Percentiles rank a stretch among this genome's conserved stretches.
Conservation (phyloP, 345 rosid species). For the Eucalyptus melliodora region DNA sequence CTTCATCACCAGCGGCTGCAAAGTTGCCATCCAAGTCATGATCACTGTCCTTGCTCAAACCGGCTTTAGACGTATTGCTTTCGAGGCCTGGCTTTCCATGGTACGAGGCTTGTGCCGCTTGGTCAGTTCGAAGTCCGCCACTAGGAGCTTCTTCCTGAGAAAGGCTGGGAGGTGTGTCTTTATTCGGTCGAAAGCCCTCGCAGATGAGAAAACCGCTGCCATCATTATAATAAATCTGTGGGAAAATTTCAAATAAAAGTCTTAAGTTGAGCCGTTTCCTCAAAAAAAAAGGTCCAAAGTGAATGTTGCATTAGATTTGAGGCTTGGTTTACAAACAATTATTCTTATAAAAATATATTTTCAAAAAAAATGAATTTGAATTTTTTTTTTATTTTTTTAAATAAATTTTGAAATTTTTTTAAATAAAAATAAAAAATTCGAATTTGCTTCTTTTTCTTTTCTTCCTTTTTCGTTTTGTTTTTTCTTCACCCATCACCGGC, state of each 20-base stretch:
- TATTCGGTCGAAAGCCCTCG: constrained; percentile 6
- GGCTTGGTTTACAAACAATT: too few species aligned
- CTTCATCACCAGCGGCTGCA: constrained; percentile 9
- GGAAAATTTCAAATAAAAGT: too few species aligned
- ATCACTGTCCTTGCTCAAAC: constrained; percentile 6
- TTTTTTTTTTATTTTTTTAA: too few species aligned
- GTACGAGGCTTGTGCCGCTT: constrained; percentile 1
- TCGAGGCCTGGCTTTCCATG: constrained; percentile 16
- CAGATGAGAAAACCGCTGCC: constrained; percentile 11
- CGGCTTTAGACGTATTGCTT: constrained; percentile 12
- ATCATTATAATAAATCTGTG: constrained; percentile 25
- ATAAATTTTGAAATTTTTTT: too few species aligned
- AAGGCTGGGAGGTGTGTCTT: constrained; percentile 25
- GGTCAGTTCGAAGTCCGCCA: constrained; percentile 7
- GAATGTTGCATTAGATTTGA: too few species aligned
- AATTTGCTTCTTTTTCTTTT: too few species aligned
- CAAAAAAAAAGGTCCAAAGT: rapidly evolving
- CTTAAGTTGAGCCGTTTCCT: rapidly evolving
- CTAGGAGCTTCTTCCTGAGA: constrained; percentile 16
- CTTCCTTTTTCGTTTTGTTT: too few species aligned
- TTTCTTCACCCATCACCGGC: too few species aligned
- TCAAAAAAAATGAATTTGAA: too few species aligned
- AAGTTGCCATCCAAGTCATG: constrained; percentile 7
- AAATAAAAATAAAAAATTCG: too few species aligned
- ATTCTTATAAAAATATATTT: too few species aligned